Conservation (phyloP, 495 filamentous ascomycete genomes). For the Venustampulla echinocandica region DNA sequence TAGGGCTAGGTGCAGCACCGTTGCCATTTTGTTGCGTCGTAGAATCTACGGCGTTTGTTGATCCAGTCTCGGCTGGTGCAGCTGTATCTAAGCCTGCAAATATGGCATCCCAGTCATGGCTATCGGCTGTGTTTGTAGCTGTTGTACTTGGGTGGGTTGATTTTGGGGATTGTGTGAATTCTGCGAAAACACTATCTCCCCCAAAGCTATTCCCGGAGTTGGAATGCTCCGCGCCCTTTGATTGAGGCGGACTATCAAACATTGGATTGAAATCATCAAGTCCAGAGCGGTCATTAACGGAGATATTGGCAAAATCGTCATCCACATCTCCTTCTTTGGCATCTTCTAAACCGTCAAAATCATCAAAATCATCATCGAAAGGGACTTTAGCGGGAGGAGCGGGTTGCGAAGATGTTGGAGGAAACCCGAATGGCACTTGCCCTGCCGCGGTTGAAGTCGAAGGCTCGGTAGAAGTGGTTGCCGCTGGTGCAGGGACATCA, state of each 20-base stretch:
- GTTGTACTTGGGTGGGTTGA: slow-evolving; percentile 12
- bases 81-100: slow-evolving; percentile 67
- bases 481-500: slow-evolving; percentile 41
- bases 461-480: slow-evolving; percentile 19
- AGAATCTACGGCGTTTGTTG: background rate
- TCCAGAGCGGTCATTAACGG: slow-evolving; percentile 37
- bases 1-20: slow-evolving; percentile 5
- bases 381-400: slow-evolving; percentile 33
- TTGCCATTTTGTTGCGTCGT: slow-evolving; percentile 10
- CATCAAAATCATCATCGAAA: slow-evolving; percentile 76
- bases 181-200: slow-evolving; percentile 15
- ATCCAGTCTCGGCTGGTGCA: slow-evolving; percentile 8
- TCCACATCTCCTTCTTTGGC: slow-evolving; percentile 88
- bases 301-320: slow-evolving; percentile 66
- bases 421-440: slow-evolving; percentile 18
- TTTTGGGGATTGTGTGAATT: slow-evolving; percentile 15
- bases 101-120: slow-evolving; percentile 92
- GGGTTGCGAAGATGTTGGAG: slow-evolving; percentile 19
- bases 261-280: slow-evolving; percentile 59
- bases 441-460: slow-evolving; percentile 14
- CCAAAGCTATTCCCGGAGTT: slow-evolving; percentile 32
- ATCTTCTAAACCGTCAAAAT: slow-evolving; percentile 82
- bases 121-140: slow-evolving; percentile 28
- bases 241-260: slow-evolving; percentile 46
- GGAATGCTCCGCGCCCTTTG: slow-evolving; percentile 17